Conservation (phyloP, 2,329 filamentous ascomycete genomes). For the Leptographium procerum region DNA sequence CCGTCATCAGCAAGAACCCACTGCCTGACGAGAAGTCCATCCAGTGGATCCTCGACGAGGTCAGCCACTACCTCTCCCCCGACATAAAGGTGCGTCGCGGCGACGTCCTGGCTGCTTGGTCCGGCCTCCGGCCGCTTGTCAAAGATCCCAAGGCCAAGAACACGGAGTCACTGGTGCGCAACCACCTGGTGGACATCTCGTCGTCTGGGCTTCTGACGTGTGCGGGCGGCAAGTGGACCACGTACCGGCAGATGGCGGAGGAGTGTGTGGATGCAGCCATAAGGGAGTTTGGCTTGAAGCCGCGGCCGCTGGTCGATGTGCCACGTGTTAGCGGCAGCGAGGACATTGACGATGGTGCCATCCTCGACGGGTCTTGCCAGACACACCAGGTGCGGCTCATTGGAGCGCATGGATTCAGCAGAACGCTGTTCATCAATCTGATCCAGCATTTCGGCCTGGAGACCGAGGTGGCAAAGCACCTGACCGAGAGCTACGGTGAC, state of each 20-base stretch:
- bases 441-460: conserved; percentile 90
- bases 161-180: conserved; percentile 73
- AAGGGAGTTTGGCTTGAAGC: conserved; percentile 48
- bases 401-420: conserved; percentile 69
- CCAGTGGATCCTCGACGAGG: conserved; percentile 69
- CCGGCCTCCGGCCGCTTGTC: conserved; percentile 65
- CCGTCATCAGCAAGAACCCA: conserved; percentile 55
- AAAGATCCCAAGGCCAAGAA: conserved; percentile 71
- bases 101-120: conserved; percentile 73
- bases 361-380: conserved; percentile 60
- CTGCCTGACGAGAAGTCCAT: conserved; percentile 67
- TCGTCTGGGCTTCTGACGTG: conserved; percentile 66
- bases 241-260: conserved; percentile 80
- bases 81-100: conserved; percentile 64
- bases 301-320: conserved; percentile 29
- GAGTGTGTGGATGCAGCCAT: conserved; percentile 74
- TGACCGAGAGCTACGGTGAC: conserved; percentile 81
- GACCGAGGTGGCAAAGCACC: conserved; percentile 82
- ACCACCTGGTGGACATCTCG: conserved; percentile 67
- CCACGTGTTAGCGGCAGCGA: conserved; percentile 58
- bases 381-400: conserved; percentile 63
- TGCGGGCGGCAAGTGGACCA: conserved; percentile 80
- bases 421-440: conserved; percentile 85
- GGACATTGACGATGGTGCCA: conserved; percentile 57
- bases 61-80: conserved; percentile 63